Percentiles rank a stretch among this genome's conserved stretches.
These are phyloP conservation scores for Xanthoceras sorbifolium DNA, from an alignment of 345 rosid genomes.

Conservation along the genomic window DNA sequence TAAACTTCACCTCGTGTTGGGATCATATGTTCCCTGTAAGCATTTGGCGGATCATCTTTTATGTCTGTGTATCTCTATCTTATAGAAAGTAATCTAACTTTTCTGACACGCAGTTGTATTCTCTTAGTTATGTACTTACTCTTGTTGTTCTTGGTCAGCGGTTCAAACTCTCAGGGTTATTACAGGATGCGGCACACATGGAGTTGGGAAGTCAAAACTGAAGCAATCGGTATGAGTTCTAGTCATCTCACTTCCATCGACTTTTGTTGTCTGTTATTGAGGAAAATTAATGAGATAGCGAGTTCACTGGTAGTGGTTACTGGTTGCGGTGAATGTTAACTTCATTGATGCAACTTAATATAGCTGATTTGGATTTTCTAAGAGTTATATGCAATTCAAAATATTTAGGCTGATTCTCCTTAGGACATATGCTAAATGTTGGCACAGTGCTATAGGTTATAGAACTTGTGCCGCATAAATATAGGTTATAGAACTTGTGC, in stretches of 20 bases:
- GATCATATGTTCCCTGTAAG: constrained; percentile 75
- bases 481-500: neutral
- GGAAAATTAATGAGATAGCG: neutral
- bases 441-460: neutral
- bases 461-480: neutral
- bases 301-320: neutral
- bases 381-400: neutral
- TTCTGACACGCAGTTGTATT: constrained; percentile 3
- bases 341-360: neutral
- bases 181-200: constrained; percentile 87
- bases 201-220: constrained; percentile 79
- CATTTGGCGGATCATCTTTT: neutral
- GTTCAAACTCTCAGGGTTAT: constrained; percentile 83
- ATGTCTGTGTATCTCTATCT: neutral
- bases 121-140: constrained; percentile 13
- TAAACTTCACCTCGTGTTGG: constrained; percentile 74
- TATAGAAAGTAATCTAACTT: neutral
- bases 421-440: neutral
- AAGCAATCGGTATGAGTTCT: constrained; percentile 73
- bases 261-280: neutral
- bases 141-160: constrained; percentile 46
- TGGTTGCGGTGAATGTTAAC: neutral
- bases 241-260: neutral
- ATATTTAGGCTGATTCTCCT: neutral
- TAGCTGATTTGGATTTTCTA: neutral